A percentile compares a stretch with the other conserved stretches of the same genome.
phyloP scores from a whole-genome alignment of 805 yeast species.

The Yamadazyma sp. region DNA sequence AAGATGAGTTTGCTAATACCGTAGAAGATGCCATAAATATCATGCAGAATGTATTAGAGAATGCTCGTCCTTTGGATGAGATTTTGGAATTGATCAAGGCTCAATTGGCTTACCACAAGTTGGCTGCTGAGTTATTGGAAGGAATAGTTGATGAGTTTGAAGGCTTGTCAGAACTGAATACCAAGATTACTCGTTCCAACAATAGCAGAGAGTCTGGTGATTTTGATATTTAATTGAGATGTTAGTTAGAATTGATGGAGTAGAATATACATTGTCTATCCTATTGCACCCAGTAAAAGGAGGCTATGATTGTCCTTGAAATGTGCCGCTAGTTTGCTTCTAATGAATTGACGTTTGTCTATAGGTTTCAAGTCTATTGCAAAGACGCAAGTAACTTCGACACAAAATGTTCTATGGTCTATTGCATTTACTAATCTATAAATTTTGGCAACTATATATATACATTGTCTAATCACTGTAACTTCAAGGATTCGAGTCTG shows the following conservation, averaged over 20 bases:
- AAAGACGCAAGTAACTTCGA: too few species aligned
- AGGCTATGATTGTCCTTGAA: too few species aligned
- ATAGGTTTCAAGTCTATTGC: too few species aligned
- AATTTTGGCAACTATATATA: too few species aligned
- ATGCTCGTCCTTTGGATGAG: constrained; percentile 66
- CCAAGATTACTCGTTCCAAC: constrained; percentile 15
- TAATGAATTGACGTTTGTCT: too few species aligned
- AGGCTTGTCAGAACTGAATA: constrained; percentile 51
- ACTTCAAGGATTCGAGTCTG: constrained; percentile 31
- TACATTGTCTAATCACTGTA: constrained; percentile 13
- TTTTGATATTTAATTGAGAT: constrained; percentile 26
- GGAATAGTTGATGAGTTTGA: constrained; percentile 65
- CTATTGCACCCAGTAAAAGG: too few species aligned
- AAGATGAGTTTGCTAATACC: constrained; percentile 86
- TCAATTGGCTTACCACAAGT: constrained; percentile 77
- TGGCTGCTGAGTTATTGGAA: constrained; percentile 66
- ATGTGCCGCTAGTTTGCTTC: too few species aligned
- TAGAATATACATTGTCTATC: background rate
- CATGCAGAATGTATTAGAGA: constrained; percentile 76
- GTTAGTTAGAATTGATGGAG: background rate
- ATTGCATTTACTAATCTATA: too few species aligned
- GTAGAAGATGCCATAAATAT: constrained; percentile 84
- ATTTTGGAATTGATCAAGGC: constrained; percentile 70
- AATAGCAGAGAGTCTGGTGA: constrained; percentile 32
- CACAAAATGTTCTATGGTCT: too few species aligned